A percentile compares a stretch with the other conserved stretches of the same genome.
Conservation (phyloP, 1,284 basidiomycete species). For the Vanrija sp. region DNA sequence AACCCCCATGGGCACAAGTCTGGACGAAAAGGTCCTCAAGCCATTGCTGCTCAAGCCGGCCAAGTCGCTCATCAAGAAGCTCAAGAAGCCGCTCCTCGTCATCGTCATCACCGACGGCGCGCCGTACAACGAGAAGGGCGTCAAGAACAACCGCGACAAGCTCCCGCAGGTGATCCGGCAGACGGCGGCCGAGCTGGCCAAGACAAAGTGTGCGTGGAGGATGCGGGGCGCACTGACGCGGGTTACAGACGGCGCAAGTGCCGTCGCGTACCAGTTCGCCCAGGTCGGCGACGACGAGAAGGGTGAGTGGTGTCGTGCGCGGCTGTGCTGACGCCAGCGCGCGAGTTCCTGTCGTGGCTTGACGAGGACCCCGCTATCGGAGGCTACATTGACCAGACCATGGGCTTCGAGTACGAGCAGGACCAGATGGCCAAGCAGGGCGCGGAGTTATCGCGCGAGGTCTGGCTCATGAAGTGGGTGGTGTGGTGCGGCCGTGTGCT, state of each 20-base stretch:
- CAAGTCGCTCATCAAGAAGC: neutral
- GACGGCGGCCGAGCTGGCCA: neutral
- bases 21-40: constrained; percentile 6
- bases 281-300: constrained; percentile 13
- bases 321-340: neutral
- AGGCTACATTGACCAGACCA: constrained; percentile 9
- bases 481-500: neutral
- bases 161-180: neutral
- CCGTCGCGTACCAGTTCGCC: neutral
- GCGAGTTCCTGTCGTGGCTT: constrained; percentile 4
- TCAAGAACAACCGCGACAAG: constrained; percentile 4
- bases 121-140: neutral
- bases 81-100: constrained; percentile 7
- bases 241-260: neutral
- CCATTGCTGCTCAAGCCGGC: constrained; percentile 8
- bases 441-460: neutral
- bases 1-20: constrained; percentile 2
- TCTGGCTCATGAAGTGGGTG: constrained; percentile 9
- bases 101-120: neutral
- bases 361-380: constrained; percentile 9
- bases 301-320: too few relatives aligned
- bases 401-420: constrained; percentile 17
- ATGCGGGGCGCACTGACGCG: neutral
- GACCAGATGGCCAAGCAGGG: constrained; percentile 6
- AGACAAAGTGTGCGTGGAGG: neutral